Conservation (phyloP, 441 rosid genomes). For the Theobroma grandiflorum region DNA sequence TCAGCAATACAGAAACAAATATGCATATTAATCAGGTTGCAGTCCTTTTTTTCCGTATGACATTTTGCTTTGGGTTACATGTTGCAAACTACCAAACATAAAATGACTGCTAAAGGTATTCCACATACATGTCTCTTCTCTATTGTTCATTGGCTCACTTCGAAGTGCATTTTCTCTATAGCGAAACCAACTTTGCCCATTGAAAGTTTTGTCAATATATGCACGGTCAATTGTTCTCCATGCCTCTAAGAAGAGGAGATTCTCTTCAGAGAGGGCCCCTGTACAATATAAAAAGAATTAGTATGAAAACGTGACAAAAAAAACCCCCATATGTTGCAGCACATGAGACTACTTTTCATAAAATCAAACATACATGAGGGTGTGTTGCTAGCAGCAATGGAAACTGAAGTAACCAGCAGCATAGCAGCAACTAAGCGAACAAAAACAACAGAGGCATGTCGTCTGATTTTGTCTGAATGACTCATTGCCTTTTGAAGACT, state of each 20-base stretch:
- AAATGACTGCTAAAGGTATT: not conserved
- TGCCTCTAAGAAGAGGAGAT: slow-evolving; percentile 85
- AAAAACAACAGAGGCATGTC: slow-evolving; percentile 46
- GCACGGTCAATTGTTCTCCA: slow-evolving; percentile 99
- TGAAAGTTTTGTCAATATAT: slow-evolving; percentile 84
- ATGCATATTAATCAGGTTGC: slow-evolving; percentile 9
- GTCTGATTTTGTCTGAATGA: slow-evolving; percentile 43
- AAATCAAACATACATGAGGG: slow-evolving; percentile 67
- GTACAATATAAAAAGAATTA: slow-evolving; percentile 21
- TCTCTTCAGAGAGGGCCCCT: slow-evolving; percentile 86
- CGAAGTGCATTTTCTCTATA: slow-evolving; percentile 93
- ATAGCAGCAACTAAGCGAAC: slow-evolving; percentile 48
- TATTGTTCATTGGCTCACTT: slow-evolving; percentile 84
- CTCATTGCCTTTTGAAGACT: slow-evolving; percentile 31
- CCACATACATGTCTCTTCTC: slow-evolving; percentile 84
- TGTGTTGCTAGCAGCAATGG: slow-evolving; percentile 49
- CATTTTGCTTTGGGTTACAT: slow-evolving; percentile 13
- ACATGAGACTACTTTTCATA: slow-evolving; percentile 15
- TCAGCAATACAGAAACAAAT: slow-evolving; percentile 10
- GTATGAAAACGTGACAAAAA: slow-evolving; percentile 15
- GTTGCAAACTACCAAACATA: slow-evolving; percentile 22
- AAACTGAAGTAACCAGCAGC: slow-evolving; percentile 64
- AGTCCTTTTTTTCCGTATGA: not conserved
- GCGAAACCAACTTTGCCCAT: slow-evolving; percentile 98
- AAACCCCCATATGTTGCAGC: not conserved